phyloP scores from a whole-genome alignment of 2,329 filamentous ascomycete species.

The Penicillium sp. region DNA sequence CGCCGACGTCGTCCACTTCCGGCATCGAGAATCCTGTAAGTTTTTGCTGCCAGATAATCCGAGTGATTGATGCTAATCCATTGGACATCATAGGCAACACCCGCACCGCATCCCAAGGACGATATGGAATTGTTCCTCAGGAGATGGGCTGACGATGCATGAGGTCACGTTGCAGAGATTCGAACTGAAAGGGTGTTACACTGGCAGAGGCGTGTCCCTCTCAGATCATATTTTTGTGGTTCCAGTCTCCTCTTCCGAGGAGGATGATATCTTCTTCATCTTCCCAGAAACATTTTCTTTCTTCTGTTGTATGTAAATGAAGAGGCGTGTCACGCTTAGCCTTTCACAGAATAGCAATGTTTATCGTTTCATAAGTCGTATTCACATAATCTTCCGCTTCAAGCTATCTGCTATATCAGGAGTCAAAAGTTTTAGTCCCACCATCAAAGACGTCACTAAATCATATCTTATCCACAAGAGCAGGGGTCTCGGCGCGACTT shows the following conservation, averaged over 20 bases:
- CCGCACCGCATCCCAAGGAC: conserved; percentile 47
- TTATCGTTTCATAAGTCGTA: neutral
- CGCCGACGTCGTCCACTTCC: conserved; percentile 48
- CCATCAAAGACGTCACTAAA: neutral
- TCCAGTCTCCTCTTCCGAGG: neutral
- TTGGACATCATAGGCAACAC: conserved; percentile 44
- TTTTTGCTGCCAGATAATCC: conserved; percentile 15
- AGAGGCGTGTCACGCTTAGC: neutral
- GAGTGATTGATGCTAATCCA: conserved; percentile 12
- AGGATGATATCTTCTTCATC: neutral
- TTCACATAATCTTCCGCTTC: neutral
- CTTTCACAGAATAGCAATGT: neutral
- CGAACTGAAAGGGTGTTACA: neutral
- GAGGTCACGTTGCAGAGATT: neutral
- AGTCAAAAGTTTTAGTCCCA: neutral
- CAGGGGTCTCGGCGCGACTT: conserved; percentile 23
- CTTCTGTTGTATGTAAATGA: neutral
- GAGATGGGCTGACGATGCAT: conserved; percentile 52
- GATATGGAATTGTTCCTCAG: conserved; percentile 57
- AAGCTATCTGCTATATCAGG: neutral
- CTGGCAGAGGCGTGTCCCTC: neutral
- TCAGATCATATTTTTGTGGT: neutral
- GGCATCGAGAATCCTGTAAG: conserved; percentile 59
- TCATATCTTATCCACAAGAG: conserved; percentile 20
- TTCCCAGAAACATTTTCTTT: neutral